phyloP scores from a whole-genome alignment of 2,329 filamentous ascomycete genomes.

The Ceratocystis eucalypticola region DNA sequence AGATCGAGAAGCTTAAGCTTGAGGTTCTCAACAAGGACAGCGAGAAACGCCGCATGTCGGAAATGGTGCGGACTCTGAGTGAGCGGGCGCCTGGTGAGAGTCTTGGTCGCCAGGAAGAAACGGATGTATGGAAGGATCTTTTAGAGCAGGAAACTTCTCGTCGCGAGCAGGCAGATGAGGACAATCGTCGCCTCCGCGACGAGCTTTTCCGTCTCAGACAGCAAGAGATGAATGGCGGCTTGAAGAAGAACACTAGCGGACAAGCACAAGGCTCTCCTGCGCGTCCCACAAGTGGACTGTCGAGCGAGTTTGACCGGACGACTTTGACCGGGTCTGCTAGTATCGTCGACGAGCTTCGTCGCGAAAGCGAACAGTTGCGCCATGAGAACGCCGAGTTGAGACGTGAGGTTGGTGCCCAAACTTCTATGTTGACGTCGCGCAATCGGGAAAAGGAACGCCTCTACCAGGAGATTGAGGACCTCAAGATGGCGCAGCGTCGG shows the following conservation, averaged over 20 bases:
- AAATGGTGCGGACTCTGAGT: constrained; percentile 51
- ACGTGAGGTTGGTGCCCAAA: constrained; percentile 86
- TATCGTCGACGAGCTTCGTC: constrained; percentile 61
- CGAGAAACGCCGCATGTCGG: constrained; percentile 75
- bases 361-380: constrained; percentile 60
- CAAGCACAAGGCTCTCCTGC: constrained; percentile 33
- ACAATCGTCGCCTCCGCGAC: constrained; percentile 70
- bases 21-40: constrained; percentile 68
- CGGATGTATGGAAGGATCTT: constrained; percentile 90
- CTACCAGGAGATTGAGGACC: constrained; percentile 92
- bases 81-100: constrained; percentile 37
- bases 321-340: constrained; percentile 48
- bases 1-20: constrained; percentile 68
- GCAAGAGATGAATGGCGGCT: constrained; percentile 31
- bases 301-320: constrained; percentile 33
- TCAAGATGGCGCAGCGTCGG: constrained; percentile 76
- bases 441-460: constrained; percentile 90
- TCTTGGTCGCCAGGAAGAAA: constrained; percentile 44
- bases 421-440: constrained; percentile 90
- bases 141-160: constrained; percentile 82
- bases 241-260: constrained; percentile 37
- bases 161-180: constrained; percentile 80
- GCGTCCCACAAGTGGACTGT: constrained; percentile 37
- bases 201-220: constrained; percentile 64
- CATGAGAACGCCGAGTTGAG: constrained; percentile 88